Base-by-base conservation (phyloP, 306 rosid genomes). In the Alnus rubra region DNA sequence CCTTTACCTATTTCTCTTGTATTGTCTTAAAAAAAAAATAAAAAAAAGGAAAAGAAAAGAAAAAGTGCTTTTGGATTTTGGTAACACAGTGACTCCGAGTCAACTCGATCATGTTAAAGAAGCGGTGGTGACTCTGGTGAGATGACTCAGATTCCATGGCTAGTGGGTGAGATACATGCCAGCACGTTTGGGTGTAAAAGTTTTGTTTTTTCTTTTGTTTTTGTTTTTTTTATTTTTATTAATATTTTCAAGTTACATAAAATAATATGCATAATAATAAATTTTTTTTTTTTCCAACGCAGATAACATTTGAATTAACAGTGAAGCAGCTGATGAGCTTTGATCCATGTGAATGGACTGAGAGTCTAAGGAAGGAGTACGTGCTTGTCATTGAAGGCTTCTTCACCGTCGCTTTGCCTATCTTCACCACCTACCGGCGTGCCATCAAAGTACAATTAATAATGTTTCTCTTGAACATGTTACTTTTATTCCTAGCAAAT, bases 261-360 rank as follows among this genome's bases (percentile, higher is more conserved):
- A 39, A 39, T 39, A 39, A 39, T 4, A 39, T 39, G 3, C 3
- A 1, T 35, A 35, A 35, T 39, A 39, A 39, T 39, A 3, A 33
- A 9, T 48, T 49, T 49, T 49, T 45, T 12, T 50, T 15, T n/a
- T 51, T 48, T 60, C 7, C 4, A 58, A 45, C 11, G 86, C 82
- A 95, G 99, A 95, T 95, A 76, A 95, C 99, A 48, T 95, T 95
- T 84, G 99, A 95, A 85, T 81, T 95, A 73, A 91, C 98, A 30
- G 92, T 95, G 94, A 95, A 95, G 90, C 99, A 95, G 68, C 77
- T 95, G 69, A 91, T 95, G 99, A 95, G 99, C 83, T 91, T 91
- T 81, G 99, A 95, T 82, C 99, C 97, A 1, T 90, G 92, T 9
- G 90, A 95, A 72, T 93, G 98, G 99, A 93, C 98, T 2, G 97